phyloP scores from a whole-genome alignment of 2,329 filamentous ascomycete species.

The Fusarium newnesense region DNA sequence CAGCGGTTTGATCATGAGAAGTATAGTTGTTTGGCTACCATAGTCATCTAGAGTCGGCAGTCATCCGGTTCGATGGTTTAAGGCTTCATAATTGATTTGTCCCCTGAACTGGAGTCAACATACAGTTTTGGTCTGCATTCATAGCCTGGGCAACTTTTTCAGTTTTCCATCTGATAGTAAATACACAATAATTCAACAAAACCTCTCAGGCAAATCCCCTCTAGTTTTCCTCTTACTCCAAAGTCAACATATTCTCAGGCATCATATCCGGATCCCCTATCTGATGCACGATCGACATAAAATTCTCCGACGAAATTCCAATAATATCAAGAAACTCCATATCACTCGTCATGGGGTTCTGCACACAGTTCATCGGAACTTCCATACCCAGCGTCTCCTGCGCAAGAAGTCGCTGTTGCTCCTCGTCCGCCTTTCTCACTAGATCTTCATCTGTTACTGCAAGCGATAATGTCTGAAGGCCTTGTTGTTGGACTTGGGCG shows the following conservation, averaged over 20 bases:
- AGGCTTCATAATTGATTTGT: too few species aligned
- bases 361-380: slow-evolving; percentile 5
- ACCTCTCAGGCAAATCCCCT: neutral
- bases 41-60: too few species aligned
- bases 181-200: rapidly evolving
- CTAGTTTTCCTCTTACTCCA: slow-evolving; percentile 5
- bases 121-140: too few species aligned
- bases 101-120: too few species aligned
- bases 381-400: neutral
- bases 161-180: too few species aligned
- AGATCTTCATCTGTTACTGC: slow-evolving; percentile 22
- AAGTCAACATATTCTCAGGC: slow-evolving; percentile 36
- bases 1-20: too few species aligned
- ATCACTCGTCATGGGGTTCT: slow-evolving; percentile 31
- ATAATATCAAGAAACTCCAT: slow-evolving; percentile 50
- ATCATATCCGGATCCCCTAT: slow-evolving; percentile 43
- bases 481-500: slow-evolving; percentile 38
- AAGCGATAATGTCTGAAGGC: slow-evolving; percentile 41
- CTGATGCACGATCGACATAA: slow-evolving; percentile 51
- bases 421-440: neutral
- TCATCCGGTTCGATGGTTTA: too few species aligned
- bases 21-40: too few species aligned
- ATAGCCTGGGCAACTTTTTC: too few species aligned
- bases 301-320: slow-evolving; percentile 53
- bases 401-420: neutral